Evolutionary conservation across 1,139 yeast genomes (phyloP).

Genomic region (Nakaseomyces glabratus): DNA sequence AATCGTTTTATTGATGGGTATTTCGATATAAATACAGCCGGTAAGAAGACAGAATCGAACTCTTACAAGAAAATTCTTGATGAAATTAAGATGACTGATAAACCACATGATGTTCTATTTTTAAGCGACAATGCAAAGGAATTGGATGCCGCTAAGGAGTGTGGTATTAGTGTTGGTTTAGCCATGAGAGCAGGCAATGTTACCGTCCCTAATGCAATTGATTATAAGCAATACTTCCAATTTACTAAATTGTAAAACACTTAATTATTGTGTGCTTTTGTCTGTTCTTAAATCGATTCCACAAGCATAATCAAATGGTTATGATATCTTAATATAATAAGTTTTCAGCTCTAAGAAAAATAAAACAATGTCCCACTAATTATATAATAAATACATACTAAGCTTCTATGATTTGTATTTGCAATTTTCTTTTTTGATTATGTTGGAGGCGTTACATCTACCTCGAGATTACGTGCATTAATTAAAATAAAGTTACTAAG

Average conservation of each 20-base stretch:
- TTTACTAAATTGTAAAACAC: slow-evolving; percentile 9
- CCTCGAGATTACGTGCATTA: no score
- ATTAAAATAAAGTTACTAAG: no score
- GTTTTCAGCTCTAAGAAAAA: no score
- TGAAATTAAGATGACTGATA: slow-evolving; percentile 35
- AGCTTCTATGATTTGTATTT: no score
- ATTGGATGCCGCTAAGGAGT: slow-evolving; percentile 59
- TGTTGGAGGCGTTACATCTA: no score
- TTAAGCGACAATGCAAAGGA: slow-evolving; percentile 67
- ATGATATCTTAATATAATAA: no score
- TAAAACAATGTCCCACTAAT: no score
- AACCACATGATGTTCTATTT: slow-evolving; percentile 42
- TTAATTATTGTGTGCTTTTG: no score
- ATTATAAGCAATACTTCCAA: slow-evolving; percentile 12
- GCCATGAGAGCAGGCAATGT: slow-evolving; percentile 74
- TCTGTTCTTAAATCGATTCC: no score
- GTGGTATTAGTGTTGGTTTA: slow-evolving; percentile 52
- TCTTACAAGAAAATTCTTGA: slow-evolving; percentile 54
- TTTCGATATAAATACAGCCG: slow-evolving; percentile 80
- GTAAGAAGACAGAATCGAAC: slow-evolving; percentile 48
- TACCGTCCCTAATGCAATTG: slow-evolving; percentile 33
- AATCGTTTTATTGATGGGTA: slow-evolving; percentile 52
- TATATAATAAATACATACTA: no score
- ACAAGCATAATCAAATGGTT: no score
- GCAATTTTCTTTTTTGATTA: no score